Evolutionary conservation across 75 land plant species (phyloP).

Genomic region (Sequoiadendron giganteum): DNA sequence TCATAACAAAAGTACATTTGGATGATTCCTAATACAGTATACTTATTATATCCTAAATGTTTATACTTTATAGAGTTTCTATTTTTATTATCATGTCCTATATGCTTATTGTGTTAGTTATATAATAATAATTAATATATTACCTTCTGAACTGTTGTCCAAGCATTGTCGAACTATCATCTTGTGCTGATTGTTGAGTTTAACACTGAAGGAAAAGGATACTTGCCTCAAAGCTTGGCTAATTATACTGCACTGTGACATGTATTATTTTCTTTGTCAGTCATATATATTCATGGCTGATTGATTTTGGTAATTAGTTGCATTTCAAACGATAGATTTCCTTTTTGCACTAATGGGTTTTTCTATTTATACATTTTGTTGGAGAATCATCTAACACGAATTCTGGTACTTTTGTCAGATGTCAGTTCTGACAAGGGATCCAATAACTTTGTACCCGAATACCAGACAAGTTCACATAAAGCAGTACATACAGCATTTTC

Average conservation of each 20-base stretch:
- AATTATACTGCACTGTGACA: background rate
- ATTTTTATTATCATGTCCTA: background rate
- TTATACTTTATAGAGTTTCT: too few species aligned
- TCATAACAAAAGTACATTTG: background rate
- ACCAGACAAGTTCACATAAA: background rate
- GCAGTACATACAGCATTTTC: background rate
- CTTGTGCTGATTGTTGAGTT: background rate
- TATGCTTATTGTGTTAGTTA: background rate
- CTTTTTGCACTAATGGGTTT: background rate
- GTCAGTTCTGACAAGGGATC: background rate
- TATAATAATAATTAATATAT: too few species aligned
- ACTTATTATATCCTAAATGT: background rate
- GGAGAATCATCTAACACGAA: background rate
- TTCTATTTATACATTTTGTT: background rate
- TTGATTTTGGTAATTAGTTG: background rate
- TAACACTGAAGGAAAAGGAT: background rate
- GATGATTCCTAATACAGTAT: background rate
- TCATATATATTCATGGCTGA: background rate
- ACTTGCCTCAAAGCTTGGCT: background rate
- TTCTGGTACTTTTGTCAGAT: conserved; percentile 1
- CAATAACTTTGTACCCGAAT: background rate
- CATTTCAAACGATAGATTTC: background rate
- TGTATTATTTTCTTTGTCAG: background rate
- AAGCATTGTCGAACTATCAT: background rate
- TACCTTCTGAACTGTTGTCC: background rate